These are phyloP conservation scores for Gloeophyllum trabeum DNA, from an alignment of 768 basidiomycete species.

Conservation along the genomic window DNA sequence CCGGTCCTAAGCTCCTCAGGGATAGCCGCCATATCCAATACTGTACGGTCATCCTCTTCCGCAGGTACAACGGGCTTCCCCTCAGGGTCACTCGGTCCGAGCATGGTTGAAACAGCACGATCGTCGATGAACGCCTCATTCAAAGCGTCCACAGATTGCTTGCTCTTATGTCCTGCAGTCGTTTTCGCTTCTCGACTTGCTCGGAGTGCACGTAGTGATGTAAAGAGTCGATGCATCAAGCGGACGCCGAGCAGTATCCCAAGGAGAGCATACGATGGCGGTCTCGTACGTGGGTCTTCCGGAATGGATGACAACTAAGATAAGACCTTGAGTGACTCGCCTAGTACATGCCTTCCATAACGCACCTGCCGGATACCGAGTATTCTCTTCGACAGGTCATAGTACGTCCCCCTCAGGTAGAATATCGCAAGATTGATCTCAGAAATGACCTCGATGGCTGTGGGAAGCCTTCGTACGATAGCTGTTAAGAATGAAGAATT, in stretches of 20 bases:
- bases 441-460: conserved; percentile 37
- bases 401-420: conserved; percentile 73
- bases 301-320: conserved; percentile 63
- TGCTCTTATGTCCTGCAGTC: conserved; percentile 21
- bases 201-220: conserved; percentile 26
- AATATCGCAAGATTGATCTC: conserved; percentile 77
- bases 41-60: conserved; percentile 61
- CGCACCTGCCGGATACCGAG: conserved; percentile 61
- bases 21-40: conserved; percentile 48
- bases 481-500: conserved; percentile 22
- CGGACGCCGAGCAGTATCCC: conserved; percentile 62
- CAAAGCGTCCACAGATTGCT: conserved; percentile 18
- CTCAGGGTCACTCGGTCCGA: conserved; percentile 40
- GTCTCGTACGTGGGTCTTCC: conserved; percentile 56
- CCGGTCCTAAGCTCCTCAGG: conserved; percentile 39
- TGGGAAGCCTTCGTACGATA: conserved; percentile 29
- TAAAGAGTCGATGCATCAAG: conserved; percentile 49
- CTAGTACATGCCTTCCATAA: no score
- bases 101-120: conserved; percentile 44
- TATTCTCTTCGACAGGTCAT: conserved; percentile 57
- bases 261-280: conserved; percentile 81
- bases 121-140: conserved; percentile 45
- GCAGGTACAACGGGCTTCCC: conserved; percentile 42
- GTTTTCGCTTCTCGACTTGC: conserved; percentile 8
- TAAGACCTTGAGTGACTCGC: no score